These are phyloP conservation scores for Plenodomus biglobosus DNA, from an alignment of 2,329 filamentous ascomycete species.

Conservation along the genomic window DNA sequence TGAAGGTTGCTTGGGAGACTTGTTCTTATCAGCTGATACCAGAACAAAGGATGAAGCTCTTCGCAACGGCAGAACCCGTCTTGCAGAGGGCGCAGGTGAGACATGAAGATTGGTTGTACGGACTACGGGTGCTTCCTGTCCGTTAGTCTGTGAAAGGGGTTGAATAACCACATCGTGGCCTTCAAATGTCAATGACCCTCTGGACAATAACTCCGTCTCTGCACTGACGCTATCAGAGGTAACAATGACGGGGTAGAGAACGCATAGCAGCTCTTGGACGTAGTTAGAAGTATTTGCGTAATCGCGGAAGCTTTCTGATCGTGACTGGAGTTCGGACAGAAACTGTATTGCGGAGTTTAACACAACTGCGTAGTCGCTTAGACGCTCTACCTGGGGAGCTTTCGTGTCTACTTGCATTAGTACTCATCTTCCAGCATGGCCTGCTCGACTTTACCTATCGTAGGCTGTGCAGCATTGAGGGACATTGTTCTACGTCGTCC, in stretches of 20 bases:
- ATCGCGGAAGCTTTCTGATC: constrained; percentile 76
- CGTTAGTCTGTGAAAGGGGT: constrained; percentile 65
- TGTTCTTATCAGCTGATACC: constrained; percentile 68
- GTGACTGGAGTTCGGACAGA: constrained; percentile 73
- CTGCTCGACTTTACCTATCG: constrained; percentile 28
- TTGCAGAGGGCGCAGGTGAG: constrained; percentile 35
- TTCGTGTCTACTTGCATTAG: constrained; percentile 34
- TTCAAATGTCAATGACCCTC: constrained; percentile 81
- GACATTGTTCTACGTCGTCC: constrained; percentile 66
- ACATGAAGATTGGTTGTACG: constrained; percentile 64
- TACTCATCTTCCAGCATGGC: neutral
- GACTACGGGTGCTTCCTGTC: constrained; percentile 65
- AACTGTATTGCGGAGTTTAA: constrained; percentile 78
- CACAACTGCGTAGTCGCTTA: constrained; percentile 63
- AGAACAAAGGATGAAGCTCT: constrained; percentile 91
- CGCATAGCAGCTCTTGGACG: constrained; percentile 73
- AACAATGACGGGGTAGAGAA: constrained; percentile 85
- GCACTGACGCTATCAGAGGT: constrained; percentile 81
- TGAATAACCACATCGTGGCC: constrained; percentile 82
- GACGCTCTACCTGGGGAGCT: constrained; percentile 38
- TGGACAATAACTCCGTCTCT: constrained; percentile 82
- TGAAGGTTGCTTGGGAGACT: constrained; percentile 59
- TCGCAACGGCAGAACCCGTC: constrained; percentile 65
- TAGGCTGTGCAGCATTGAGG: constrained; percentile 58
- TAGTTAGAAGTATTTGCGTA: constrained; percentile 81